Evolutionary conservation across 2,329 filamentous ascomycete genomes (phyloP), one percentile per base, ranked within the genome.

Genomic region (Hyphodiscus sp.): DNA sequence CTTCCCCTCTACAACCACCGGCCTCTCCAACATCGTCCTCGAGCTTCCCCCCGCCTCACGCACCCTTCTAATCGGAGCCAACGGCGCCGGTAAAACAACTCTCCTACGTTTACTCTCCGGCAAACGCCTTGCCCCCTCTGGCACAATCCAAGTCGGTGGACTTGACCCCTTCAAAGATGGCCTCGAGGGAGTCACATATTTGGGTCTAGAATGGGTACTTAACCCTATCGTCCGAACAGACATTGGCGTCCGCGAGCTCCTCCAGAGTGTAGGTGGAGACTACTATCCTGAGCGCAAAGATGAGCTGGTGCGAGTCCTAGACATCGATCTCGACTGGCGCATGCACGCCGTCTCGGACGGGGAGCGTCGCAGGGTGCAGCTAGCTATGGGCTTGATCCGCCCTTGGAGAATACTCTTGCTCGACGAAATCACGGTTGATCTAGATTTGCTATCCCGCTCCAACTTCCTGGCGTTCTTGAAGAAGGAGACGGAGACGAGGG

Each of bases 261-360:
- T 99, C 23, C 75, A 83, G 47, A 90, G 85, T 2, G 89, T 99
- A 0, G 94, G 94, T 56, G 94, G 94, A 13, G 82, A 95, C 69
- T 81, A 82, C 62, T 99, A 88, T 71, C 81, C 87, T 0, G 85
- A 80, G 18, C 85, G 94, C 0, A 80, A 91, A 23, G 91, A 97
- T 69, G 89, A 96, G 76, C 78, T 99, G 41, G 82, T 97, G 29
- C 71, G 73, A 1, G 92, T 99, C 58, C 81, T 99, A 38, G 94
- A 99, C 69, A 91, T 99, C 61, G 94, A 99, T 73, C 77, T 89
- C 15, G 74, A 77, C 56, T 99, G 94, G 94, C 87, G 91, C 65
- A 94, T 99, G 88, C 91, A 96, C 70, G 89, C 91, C 46, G 92
- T 99, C 6, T 90, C 84, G 1, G 94, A 99, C 67, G 94, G 94